Conservation (phyloP, 2,329 filamentous ascomycete species). For the Corynespora cassiicola region DNA sequence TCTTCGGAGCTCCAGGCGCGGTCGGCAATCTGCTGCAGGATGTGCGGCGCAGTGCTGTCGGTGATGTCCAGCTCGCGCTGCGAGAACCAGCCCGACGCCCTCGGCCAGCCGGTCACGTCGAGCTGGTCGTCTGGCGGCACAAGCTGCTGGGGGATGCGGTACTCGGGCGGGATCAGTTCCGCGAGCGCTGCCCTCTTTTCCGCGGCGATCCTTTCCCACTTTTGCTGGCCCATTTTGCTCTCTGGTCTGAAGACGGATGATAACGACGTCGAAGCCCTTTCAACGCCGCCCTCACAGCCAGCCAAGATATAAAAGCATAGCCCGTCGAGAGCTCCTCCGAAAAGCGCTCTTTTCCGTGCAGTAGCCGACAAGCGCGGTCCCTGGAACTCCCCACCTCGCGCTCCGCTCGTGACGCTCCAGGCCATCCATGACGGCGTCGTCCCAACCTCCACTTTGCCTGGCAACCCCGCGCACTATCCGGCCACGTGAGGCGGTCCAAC, state of each 20-base stretch:
- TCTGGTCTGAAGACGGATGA: too few relatives aligned
- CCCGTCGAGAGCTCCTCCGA: conserved; percentile 9
- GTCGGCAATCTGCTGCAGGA: conserved; percentile 49
- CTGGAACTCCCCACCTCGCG: conserved; percentile 28
- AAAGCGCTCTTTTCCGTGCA: conserved; percentile 15
- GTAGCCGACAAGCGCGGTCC: too few relatives aligned
- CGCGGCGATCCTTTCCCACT: conserved; percentile 55
- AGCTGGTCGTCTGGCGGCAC: conserved; percentile 61
- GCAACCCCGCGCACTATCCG: conserved; percentile 19
- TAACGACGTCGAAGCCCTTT: conserved; percentile 1
- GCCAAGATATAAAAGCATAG: too few relatives aligned
- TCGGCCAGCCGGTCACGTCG: conserved; percentile 64
- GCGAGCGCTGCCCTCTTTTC: conserved; percentile 52
- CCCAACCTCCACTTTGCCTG: conserved; percentile 10
- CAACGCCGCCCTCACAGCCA: too few relatives aligned
- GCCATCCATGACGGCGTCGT: conserved; percentile 16
- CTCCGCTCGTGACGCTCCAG: conserved; percentile 14
- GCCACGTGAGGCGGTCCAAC: too few relatives aligned
- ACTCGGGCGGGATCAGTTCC: conserved; percentile 64
- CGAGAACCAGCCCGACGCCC: conserved; percentile 65
- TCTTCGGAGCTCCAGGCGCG: conserved; percentile 58
- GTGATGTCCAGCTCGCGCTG: conserved; percentile 59
- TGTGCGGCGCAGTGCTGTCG: conserved; percentile 45
- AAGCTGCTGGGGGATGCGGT: conserved; percentile 61
- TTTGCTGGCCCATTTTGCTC: conserved; percentile 21